A percentile compares a stretch with the other conserved stretches of the same genome.
Conservation (phyloP, 495 filamentous ascomycete species). For the Podospora australis region DNA sequence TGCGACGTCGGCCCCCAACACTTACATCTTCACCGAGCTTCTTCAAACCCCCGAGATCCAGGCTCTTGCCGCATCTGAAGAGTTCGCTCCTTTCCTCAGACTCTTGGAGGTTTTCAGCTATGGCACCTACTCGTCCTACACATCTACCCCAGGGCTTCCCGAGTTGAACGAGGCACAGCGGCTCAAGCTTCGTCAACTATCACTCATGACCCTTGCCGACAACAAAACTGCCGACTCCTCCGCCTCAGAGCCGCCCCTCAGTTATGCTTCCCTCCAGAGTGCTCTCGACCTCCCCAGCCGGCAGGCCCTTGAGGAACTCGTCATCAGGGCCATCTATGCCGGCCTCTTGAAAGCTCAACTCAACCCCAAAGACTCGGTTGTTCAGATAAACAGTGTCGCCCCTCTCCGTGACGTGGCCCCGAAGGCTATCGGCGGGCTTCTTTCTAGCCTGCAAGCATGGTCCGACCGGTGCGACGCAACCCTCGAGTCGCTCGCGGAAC, state of each 20-base stretch:
- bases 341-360: conserved; percentile 75
- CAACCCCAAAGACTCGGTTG: conserved; percentile 61
- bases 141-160: conserved; percentile 50
- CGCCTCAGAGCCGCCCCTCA: conserved; percentile 39
- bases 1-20: conserved; percentile 80
- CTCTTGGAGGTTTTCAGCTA: conserved; percentile 89
- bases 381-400: conserved; percentile 71
- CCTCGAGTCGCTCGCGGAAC: conserved; percentile 66
- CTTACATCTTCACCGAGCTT: conserved; percentile 92
- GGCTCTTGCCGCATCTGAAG: conserved; percentile 49
- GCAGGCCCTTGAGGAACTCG: conserved; percentile 78
- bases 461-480: conserved; percentile 65
- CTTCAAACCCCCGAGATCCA: conserved; percentile 78
- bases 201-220: conserved; percentile 67
- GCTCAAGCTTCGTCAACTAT: conserved; percentile 84
- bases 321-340: conserved; percentile 84
- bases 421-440: conserved; percentile 54
- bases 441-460: conserved; percentile 65
- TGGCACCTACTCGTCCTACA: conserved; percentile 78
- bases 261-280: conserved; percentile 60
- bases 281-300: conserved; percentile 59
- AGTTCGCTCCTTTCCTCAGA: conserved; percentile 49
- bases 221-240: conserved; percentile 38
- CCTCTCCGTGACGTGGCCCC: conserved; percentile 81
- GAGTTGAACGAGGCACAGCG: conserved; percentile 62